Conservation (phyloP, 257 asterid species). For the Solanum raphanifolium region DNA sequence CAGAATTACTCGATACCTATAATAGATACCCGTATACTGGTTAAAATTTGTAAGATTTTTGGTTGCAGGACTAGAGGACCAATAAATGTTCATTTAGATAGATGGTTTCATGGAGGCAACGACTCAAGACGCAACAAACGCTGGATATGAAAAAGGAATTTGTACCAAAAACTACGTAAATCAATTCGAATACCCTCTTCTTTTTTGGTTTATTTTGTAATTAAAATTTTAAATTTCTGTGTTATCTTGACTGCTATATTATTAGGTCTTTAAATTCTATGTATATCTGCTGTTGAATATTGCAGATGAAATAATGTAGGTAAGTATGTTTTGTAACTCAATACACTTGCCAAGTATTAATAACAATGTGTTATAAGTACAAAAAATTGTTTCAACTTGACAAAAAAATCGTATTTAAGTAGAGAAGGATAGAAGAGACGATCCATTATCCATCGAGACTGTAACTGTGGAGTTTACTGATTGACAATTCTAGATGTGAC, state of each 20-base stretch:
- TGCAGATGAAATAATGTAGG: background rate
- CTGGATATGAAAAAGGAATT: constrained; percentile 30
- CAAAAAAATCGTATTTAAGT: background rate
- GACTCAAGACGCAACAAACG: constrained; percentile 55
- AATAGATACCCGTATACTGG: rapidly evolving
- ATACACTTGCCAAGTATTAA: background rate
- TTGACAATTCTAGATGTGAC: background rate
- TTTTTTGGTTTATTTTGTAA: background rate
- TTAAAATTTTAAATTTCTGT: background rate
- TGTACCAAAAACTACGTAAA: background rate
- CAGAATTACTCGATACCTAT: background rate
- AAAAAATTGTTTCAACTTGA: too few species aligned
- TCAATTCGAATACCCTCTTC: background rate
- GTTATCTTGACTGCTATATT: background rate
- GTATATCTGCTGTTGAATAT: background rate
- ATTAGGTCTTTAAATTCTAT: background rate
- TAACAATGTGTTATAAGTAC: background rate
- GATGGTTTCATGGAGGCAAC: constrained; percentile 87
- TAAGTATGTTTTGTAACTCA: background rate
- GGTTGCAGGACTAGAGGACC: constrained; percentile 64
- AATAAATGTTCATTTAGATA: constrained; percentile 58
- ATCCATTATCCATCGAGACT: background rate
- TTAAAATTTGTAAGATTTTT: background rate
- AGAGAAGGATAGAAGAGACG: background rate
- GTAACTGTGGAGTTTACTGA: background rate